phyloP scores from a whole-genome alignment of 352 stramenopile genomes.

The Phytophthora ohioensis region DNA sequence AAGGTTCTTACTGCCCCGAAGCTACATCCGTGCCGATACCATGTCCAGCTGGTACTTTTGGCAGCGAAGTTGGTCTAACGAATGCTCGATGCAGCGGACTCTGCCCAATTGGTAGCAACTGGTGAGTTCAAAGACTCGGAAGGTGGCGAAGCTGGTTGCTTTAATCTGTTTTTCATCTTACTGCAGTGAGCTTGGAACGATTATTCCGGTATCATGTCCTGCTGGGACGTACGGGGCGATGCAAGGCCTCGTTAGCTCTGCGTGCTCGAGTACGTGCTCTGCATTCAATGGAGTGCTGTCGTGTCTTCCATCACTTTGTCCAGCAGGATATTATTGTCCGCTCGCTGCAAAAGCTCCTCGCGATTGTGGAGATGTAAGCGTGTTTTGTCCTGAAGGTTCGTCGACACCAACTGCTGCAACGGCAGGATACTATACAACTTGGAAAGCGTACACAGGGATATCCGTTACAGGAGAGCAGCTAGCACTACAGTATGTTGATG shows the following conservation, averaged over 20 bases:
- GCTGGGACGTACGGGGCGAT: conserved; percentile 51
- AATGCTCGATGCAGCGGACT: conserved; percentile 52
- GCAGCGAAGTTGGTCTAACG: conserved; percentile 40
- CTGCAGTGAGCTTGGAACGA: conserved; percentile 45
- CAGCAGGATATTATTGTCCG: conserved; percentile 66
- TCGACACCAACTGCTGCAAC: conserved; percentile 42
- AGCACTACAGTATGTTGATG: conserved; percentile 57
- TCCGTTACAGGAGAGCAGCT: conserved; percentile 20
- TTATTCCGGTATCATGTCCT: conserved; percentile 54
- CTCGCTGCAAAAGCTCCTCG: conserved; percentile 39
- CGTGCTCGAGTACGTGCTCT: conserved; percentile 59
- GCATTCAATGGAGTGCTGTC: conserved; percentile 12
- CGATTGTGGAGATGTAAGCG: conserved; percentile 45
- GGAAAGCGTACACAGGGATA: conserved; percentile 29
- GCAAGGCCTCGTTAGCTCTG: conserved; percentile 49
- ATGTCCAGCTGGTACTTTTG: conserved; percentile 64
- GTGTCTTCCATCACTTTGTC: conserved; percentile 63
- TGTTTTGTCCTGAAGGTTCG: conserved; percentile 68
- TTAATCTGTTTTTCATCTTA: neutral
- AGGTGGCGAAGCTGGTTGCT: neutral
- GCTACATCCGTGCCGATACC: conserved; percentile 52
- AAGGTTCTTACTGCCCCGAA: conserved; percentile 65
- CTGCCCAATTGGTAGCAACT: conserved; percentile 67
- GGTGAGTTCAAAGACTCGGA: conserved; percentile 40
- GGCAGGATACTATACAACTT: conserved; percentile 69